phyloP scores from a whole-genome alignment of 1,284 basidiomycete genomes.

The Tilletia indica region DNA sequence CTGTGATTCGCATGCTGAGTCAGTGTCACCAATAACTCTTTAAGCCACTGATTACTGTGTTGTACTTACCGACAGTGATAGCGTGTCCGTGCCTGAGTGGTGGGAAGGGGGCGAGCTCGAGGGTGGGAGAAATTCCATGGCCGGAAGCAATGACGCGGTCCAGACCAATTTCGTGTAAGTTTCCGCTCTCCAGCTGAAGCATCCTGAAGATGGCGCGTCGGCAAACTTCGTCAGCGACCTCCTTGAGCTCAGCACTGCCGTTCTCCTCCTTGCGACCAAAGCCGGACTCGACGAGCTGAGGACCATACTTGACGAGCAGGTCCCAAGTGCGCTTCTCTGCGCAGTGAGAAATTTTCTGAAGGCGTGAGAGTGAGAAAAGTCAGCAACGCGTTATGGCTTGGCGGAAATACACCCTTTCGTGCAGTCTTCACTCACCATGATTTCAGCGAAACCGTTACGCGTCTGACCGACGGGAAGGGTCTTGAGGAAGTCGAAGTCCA shows the following conservation, averaged over 20 bases:
- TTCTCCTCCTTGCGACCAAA: slow-evolving; percentile 56
- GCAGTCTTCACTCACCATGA: slow-evolving; percentile 46
- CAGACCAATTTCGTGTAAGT: slow-evolving; percentile 60
- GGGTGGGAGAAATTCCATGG: slow-evolving; percentile 59
- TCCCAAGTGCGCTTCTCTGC: slow-evolving; percentile 58
- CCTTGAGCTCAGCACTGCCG: slow-evolving; percentile 45
- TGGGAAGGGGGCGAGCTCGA: slow-evolving; percentile 57
- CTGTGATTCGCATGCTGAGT: no score
- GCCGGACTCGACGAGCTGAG: slow-evolving; percentile 58
- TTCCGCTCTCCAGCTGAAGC: slow-evolving; percentile 60
- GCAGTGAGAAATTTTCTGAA: slow-evolving; percentile 40
- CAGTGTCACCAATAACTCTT: no score
- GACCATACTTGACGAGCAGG: slow-evolving; percentile 59
- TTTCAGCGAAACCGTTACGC: slow-evolving; percentile 60
- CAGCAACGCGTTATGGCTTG: no score
- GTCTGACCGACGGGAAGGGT: slow-evolving; percentile 59
- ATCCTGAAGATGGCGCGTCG: slow-evolving; percentile 59
- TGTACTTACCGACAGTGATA: slow-evolving; percentile 53
- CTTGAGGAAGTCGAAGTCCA: slow-evolving; percentile 60
- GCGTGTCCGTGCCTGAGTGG: slow-evolving; percentile 58
- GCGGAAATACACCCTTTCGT: no score
- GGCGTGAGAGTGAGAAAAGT: no score
- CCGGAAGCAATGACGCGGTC: slow-evolving; percentile 61
- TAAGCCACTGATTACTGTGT: no score
- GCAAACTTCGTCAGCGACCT: slow-evolving; percentile 57